Percentiles rank a stretch among this genome's conserved stretches.
These are phyloP conservation scores for Apostasia ramifera DNA, from an alignment of 106 monocot genomes.

Conservation along the genomic window DNA sequence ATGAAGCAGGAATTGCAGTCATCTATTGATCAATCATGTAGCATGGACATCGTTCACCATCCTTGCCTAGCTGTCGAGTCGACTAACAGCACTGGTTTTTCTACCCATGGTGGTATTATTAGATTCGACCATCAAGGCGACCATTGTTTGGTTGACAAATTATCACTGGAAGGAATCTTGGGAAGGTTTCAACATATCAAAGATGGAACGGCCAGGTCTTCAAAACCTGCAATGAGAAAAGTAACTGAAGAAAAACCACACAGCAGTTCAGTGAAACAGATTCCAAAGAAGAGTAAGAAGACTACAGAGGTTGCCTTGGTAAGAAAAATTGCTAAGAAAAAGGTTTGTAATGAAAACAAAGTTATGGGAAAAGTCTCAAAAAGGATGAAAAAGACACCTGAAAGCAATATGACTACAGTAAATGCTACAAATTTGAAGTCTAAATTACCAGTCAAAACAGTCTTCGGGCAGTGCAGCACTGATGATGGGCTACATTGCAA, in stretches of 20 bases:
- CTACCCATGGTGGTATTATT: background rate
- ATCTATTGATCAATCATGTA: slow-evolving; percentile 14
- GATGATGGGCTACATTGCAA: too few relatives aligned
- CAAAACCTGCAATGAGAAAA: slow-evolving; percentile 14
- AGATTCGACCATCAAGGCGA: slow-evolving; percentile 8
- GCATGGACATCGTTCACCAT: slow-evolving; percentile 12
- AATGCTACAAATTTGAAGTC: background rate
- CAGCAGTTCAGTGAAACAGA: slow-evolving; percentile 6
- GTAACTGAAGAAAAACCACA: background rate
- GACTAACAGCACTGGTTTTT: slow-evolving; percentile 5
- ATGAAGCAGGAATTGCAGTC: slow-evolving; percentile 12
- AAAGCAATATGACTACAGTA: slow-evolving; percentile 21
- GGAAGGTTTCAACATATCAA: background rate
- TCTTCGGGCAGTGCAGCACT: too few relatives aligned
- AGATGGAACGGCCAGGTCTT: slow-evolving; percentile 2
- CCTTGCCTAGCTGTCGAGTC: slow-evolving; percentile 7
- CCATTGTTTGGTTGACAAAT: background rate
- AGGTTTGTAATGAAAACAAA: background rate
- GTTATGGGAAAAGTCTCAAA: slow-evolving; percentile 8
- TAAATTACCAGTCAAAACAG: background rate
- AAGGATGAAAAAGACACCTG: slow-evolving; percentile 32
- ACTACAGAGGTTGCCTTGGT: slow-evolving; percentile 28
- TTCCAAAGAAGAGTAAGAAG: slow-evolving; percentile 29
- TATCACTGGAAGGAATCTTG: background rate
- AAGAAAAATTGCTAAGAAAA: background rate